Evolutionary conservation across 768 basidiomycete genomes (phyloP).

Genomic region (Neoboletus subvelutipes): DNA sequence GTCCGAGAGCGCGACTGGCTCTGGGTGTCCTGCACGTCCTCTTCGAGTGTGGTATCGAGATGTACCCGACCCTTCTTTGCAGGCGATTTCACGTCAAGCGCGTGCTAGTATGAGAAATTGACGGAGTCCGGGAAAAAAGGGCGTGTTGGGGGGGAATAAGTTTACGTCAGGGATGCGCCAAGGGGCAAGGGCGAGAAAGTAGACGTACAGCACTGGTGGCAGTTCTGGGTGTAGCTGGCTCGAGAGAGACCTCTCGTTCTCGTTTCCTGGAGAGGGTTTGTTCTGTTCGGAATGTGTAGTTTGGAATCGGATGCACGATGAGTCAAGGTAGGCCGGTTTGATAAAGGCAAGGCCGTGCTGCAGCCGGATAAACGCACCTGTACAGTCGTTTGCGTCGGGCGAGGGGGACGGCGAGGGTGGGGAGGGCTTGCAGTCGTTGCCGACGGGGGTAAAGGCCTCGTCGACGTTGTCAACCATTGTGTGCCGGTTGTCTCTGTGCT

Average conservation of each 20-base stretch:
- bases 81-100: conserved; percentile 53
- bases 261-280: conserved; percentile 64
- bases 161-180: conserved; percentile 31
- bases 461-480: conserved; percentile 29
- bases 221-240: conserved; percentile 56
- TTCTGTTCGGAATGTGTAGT: conserved; percentile 25
- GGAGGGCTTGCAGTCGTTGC: conserved; percentile 20
- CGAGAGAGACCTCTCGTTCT: conserved; percentile 75
- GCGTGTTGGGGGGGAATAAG: conserved; percentile 12
- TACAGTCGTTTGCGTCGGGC: conserved; percentile 40
- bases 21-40: conserved; percentile 46
- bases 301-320: conserved; percentile 25
- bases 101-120: conserved; percentile 24
- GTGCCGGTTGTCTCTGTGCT: conserved; percentile 33
- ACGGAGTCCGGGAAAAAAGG: conserved; percentile 14
- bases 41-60: conserved; percentile 63
- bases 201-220: conserved; percentile 35
- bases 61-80: conserved; percentile 74
- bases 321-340: conserved; percentile 24
- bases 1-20: conserved; percentile 41
- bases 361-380: conserved; percentile 40
- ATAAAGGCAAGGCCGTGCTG: conserved; percentile 23
- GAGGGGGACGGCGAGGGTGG: conserved; percentile 42
- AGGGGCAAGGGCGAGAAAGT: conserved; percentile 8
- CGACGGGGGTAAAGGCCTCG: conserved; percentile 13